These are phyloP conservation scores for Chalara sp. DNA, from an alignment of 2,329 filamentous ascomycete species.

Conservation along the genomic window DNA sequence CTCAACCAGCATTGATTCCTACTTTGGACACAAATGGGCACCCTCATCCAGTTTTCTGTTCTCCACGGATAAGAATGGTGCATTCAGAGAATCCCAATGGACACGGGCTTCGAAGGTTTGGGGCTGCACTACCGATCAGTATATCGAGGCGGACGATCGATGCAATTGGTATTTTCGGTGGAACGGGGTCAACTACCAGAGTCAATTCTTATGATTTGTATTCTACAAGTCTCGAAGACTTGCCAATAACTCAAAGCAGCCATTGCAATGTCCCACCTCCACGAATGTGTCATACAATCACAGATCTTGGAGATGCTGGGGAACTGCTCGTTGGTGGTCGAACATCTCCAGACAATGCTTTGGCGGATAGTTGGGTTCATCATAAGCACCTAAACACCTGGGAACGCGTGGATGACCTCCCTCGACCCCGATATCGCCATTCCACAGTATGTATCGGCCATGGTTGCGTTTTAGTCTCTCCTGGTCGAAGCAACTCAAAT, in stretches of 20 bases:
- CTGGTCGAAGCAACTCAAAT: slow-evolving; percentile 23
- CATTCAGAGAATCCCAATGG: slow-evolving; percentile 33
- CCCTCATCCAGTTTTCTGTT: neutral
- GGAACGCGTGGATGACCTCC: slow-evolving; percentile 59
- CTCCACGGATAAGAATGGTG: slow-evolving; percentile 12
- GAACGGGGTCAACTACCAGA: slow-evolving; percentile 33
- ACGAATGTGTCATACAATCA: slow-evolving; percentile 73
- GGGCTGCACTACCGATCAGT: slow-evolving; percentile 40
- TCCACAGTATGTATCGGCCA: slow-evolving; percentile 46
- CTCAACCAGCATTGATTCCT: neutral
- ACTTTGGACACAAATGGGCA: neutral
- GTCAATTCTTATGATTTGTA: slow-evolving; percentile 41
- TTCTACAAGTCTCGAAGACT: neutral
- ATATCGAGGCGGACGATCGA: slow-evolving; percentile 29
- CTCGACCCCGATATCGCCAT: slow-evolving; percentile 69
- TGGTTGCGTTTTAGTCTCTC: slow-evolving; percentile 39
- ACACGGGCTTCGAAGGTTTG: slow-evolving; percentile 52
- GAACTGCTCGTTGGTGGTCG: slow-evolving; percentile 71
- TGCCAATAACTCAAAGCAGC: neutral
- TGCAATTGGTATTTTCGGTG: slow-evolving; percentile 24
- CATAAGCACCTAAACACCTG: slow-evolving; percentile 47
- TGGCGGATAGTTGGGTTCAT: slow-evolving; percentile 72
- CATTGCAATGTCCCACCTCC: slow-evolving; percentile 31
- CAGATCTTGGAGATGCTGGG: slow-evolving; percentile 49
- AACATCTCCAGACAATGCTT: slow-evolving; percentile 62